Conservation (phyloP, 2,329 filamentous ascomycete species). For the Westerdykella aurantiaca region DNA sequence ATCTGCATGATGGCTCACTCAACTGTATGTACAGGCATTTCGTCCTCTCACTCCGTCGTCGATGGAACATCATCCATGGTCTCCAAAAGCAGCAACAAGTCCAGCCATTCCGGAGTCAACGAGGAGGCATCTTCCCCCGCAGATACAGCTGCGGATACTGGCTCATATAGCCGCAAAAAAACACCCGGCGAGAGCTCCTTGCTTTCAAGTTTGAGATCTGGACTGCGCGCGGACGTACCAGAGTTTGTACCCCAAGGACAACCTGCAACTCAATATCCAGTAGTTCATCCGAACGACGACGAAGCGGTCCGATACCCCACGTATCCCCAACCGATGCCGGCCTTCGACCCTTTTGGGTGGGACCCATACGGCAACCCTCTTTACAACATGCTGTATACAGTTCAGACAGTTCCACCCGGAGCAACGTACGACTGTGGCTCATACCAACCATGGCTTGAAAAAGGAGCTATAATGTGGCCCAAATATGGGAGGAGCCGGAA, state of each 20-base stretch:
- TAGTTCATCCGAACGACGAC: neutral
- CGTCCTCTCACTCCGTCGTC: neutral
- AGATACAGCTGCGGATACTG: constrained; percentile 9
- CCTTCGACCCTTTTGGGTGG: constrained; percentile 16
- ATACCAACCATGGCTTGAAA: neutral
- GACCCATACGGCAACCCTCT: constrained; percentile 24
- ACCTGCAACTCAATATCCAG: neutral
- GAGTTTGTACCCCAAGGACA: constrained; percentile 22
- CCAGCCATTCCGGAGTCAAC: neutral
- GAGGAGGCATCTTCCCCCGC: constrained; percentile 2
- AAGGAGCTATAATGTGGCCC: neutral
- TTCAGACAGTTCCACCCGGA: constrained; percentile 9
- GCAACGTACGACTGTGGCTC: constrained; percentile 2
- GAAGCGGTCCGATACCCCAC: neutral
- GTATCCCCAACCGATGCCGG: neutral
- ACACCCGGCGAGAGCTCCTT: constrained; percentile 10
- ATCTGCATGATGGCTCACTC: constrained; percentile 12
- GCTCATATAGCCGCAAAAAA: constrained; percentile 2
- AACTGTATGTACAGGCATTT: constrained; percentile 2
- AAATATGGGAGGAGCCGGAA: neutral
- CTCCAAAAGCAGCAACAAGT: neutral
- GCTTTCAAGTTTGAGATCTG: constrained; percentile 11
- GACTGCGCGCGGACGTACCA: constrained; percentile 27
- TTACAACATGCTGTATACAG: constrained; percentile 27
- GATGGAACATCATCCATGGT: neutral